phyloP scores from a whole-genome alignment of 2,329 filamentous ascomycete species.

The Cladosporium sp. region DNA sequence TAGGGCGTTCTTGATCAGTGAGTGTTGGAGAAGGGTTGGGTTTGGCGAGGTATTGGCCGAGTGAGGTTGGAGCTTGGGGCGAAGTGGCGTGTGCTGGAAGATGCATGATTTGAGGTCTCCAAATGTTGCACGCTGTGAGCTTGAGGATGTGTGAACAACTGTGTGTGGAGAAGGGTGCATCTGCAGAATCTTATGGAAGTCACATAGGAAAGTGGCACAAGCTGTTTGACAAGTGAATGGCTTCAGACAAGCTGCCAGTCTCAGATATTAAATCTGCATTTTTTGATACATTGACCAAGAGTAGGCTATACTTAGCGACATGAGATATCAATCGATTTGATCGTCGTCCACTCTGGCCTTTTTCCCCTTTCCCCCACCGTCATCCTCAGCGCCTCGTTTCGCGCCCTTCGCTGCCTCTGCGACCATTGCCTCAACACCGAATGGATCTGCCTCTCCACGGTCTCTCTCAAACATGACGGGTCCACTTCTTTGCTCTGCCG shows the following conservation, averaged over 20 bases:
- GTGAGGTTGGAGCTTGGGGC: not conserved
- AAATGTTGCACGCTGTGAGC: not conserved
- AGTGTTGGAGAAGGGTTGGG: not conserved
- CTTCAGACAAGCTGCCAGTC: not conserved
- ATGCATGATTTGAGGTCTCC: not conserved
- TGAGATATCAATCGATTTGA: conserved; percentile 15
- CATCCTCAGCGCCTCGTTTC: conserved; percentile 75
- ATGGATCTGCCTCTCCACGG: conserved; percentile 67
- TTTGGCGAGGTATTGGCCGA: not conserved
- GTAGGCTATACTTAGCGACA: conserved; percentile 1
- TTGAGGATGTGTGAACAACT: not conserved
- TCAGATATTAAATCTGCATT: not conserved
- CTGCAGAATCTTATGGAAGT: not conserved
- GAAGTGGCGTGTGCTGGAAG: not conserved
- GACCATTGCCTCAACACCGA: conserved; percentile 93
- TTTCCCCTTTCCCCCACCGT: conserved; percentile 60
- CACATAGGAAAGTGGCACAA: not conserved
- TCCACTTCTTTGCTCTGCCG: conserved; percentile 82
- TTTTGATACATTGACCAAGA: not conserved
- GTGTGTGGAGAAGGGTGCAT: not conserved
- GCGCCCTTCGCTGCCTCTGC: conserved; percentile 67
- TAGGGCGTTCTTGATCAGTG: not conserved
- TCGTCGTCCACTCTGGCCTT: conserved; percentile 77
- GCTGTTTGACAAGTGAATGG: not conserved
- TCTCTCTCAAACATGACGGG: conserved; percentile 98